Evolutionary conservation across 495 filamentous ascomycete species (phyloP).

Genomic region (Articulospora tetracladia): DNA sequence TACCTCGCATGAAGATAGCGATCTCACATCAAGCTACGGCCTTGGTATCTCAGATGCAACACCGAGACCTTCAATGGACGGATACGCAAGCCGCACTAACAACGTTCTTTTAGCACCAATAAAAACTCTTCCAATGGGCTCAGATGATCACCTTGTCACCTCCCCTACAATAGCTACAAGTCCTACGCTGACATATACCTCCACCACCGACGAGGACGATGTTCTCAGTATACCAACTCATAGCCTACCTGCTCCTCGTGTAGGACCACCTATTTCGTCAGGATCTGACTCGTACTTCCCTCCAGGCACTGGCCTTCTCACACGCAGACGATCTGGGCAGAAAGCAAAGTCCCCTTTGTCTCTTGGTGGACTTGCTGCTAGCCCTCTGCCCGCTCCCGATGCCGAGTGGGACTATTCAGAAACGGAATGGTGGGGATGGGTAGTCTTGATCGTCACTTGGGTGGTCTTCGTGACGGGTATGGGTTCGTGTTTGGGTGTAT

Average conservation of each 20-base stretch:
- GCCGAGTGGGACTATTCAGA: slow-evolving; percentile 81
- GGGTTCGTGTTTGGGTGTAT: slow-evolving; percentile 94
- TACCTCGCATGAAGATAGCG: slow-evolving; percentile 17
- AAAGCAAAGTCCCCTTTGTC: slow-evolving; percentile 61
- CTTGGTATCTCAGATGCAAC: slow-evolving; percentile 46
- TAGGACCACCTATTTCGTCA: slow-evolving; percentile 48
- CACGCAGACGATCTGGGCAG: slow-evolving; percentile 46
- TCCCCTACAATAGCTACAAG: slow-evolving; percentile 38
- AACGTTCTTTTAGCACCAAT: slow-evolving; percentile 30
- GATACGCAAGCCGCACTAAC: slow-evolving; percentile 27
- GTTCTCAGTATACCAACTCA: slow-evolving; percentile 51
- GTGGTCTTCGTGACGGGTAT: slow-evolving; percentile 92
- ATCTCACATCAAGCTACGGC: slow-evolving; percentile 30
- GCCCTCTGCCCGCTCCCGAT: slow-evolving; percentile 36
- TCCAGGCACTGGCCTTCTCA: slow-evolving; percentile 31
- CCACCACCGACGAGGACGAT: slow-evolving; percentile 81
- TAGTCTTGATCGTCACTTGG: slow-evolving; percentile 86
- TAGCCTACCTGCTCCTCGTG: slow-evolving; percentile 25
- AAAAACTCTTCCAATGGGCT: slow-evolving; percentile 20
- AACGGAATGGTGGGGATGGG: slow-evolving; percentile 96
- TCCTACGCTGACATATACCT: slow-evolving; percentile 58
- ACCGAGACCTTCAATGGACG: slow-evolving; percentile 43
- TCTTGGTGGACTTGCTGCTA: slow-evolving; percentile 38
- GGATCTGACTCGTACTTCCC: slow-evolving; percentile 65
- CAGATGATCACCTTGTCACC: slow-evolving; percentile 20